Evolutionary conservation across 2,329 filamentous ascomycete genomes (phyloP).

Genomic region (Talaromyces sp.): DNA sequence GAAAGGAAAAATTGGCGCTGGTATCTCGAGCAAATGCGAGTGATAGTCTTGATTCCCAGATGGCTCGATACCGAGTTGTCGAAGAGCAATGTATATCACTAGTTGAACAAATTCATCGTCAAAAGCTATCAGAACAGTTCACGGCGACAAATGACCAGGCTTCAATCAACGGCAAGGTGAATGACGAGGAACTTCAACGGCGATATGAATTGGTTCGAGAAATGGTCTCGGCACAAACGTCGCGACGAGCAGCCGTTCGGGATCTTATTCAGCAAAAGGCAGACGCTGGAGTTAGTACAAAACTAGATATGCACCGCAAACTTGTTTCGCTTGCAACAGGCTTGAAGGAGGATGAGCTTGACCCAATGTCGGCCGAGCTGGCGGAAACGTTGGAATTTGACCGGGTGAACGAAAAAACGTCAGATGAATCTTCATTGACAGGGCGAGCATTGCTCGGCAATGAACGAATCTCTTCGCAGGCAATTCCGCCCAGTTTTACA

Average conservation of each 20-base stretch:
- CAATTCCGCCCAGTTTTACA: conserved; percentile 18
- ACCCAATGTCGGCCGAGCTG: conserved; percentile 42
- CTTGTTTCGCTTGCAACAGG: conserved; percentile 43
- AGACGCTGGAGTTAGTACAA: conserved; percentile 41
- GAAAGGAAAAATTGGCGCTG: conserved; percentile 32
- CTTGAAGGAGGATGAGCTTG: conserved; percentile 42
- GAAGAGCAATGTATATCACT: conserved; percentile 35
- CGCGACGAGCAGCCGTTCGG: conserved; percentile 29
- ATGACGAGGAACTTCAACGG: conserved; percentile 24
- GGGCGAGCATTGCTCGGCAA: conserved; percentile 16
- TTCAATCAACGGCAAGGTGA: conserved; percentile 14
- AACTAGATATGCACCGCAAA: conserved; percentile 42
- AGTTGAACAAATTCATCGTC: conserved; percentile 38
- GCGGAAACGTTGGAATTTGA: conserved; percentile 41
- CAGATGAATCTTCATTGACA: conserved; percentile 22
- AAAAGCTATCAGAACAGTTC: conserved; percentile 28
- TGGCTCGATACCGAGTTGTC: conserved; percentile 34
- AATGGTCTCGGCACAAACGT: conserved; percentile 27
- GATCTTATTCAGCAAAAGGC: conserved; percentile 39
- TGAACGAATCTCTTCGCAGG: conserved; percentile 19
- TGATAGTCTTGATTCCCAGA: conserved; percentile 29
- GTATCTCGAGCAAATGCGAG: conserved; percentile 31
- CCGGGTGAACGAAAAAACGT: conserved; percentile 31
- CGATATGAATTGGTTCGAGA: conserved; percentile 27
- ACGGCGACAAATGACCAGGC: conserved; percentile 11